Percentiles rank a stretch among this genome's conserved stretches.
These are phyloP conservation scores for Aspergillus hiratsukae DNA, from an alignment of 2,329 filamentous ascomycete species.

Conservation along the genomic window DNA sequence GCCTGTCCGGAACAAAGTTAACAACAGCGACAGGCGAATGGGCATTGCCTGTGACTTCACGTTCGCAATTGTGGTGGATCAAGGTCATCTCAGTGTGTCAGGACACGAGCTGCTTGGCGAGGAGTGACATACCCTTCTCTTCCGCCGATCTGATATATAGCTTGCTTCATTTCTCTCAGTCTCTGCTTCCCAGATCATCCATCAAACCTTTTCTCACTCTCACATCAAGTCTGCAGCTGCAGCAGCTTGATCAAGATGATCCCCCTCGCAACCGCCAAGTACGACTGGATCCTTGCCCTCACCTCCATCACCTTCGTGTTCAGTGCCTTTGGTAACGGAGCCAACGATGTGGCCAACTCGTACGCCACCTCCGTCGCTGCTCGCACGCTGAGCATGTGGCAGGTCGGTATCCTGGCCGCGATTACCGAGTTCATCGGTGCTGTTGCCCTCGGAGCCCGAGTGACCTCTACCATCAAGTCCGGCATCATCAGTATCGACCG, in stretches of 20 bases:
- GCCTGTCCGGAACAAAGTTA: background rate
- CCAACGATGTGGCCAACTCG: constrained; percentile 51
- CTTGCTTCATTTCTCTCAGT: background rate
- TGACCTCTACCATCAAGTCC: constrained; percentile 43
- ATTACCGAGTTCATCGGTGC: constrained; percentile 51
- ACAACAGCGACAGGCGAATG: constrained; percentile 1
- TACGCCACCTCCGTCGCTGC: constrained; percentile 52
- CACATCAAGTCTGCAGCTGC: background rate
- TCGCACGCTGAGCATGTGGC: constrained; percentile 49
- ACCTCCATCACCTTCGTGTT: constrained; percentile 26
- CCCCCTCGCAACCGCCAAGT: constrained; percentile 20
- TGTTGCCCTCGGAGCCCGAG: constrained; percentile 47
- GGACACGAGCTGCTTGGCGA: constrained; percentile 1
- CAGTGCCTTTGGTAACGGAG: constrained; percentile 26
- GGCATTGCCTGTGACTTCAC: constrained; percentile 3
- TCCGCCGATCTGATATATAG: background rate
- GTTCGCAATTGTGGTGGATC: background rate
- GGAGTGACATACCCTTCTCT: background rate
- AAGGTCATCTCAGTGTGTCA: background rate
- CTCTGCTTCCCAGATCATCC: background rate
- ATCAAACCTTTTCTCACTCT: background rate
- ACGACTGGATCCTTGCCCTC: constrained; percentile 28
- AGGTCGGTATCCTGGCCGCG: constrained; percentile 47
- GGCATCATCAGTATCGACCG: constrained; percentile 39
- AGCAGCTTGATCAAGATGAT: constrained; percentile 14